phyloP scores from a whole-genome alignment of 2,329 filamentous ascomycete species.

The Didymella glomerata region DNA sequence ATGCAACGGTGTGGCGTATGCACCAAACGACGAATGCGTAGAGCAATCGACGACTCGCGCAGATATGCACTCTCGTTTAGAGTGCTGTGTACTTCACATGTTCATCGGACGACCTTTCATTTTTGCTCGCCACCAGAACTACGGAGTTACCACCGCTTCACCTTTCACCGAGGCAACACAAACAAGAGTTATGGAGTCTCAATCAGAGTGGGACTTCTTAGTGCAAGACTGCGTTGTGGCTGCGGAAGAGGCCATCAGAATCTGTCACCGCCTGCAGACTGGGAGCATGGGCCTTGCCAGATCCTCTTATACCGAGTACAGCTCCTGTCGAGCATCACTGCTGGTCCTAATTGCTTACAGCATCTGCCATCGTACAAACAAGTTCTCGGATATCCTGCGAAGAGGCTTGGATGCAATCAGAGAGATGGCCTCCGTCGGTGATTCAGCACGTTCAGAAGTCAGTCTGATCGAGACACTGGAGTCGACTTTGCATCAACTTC shows the following conservation, averaged over 20 bases:
- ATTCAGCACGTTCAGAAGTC: neutral
- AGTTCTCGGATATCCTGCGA: neutral
- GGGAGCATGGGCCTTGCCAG: neutral
- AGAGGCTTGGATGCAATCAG: neutral
- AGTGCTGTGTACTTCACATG: neutral
- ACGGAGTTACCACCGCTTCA: neutral
- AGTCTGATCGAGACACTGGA: neutral
- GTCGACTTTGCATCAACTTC: neutral
- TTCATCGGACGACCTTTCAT: neutral
- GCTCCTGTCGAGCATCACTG: neutral
- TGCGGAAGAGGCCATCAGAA: neutral
- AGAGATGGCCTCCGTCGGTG: neutral
- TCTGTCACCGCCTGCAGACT: neutral
- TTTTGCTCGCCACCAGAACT: neutral
- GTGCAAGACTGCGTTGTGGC: neutral
- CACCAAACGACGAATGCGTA: no score
- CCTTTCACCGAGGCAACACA: neutral
- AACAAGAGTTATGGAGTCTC: neutral
- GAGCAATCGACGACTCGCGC: neutral
- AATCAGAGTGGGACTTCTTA: neutral
- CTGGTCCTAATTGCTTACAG: neutral
- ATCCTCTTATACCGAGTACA: neutral
- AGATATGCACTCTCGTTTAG: neutral
- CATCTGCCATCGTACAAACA: neutral
- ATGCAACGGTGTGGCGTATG: neutral